Evolutionary conservation across 768 basidiomycete genomes (phyloP).

Genomic region (Collybiopsis luxurians): DNA sequence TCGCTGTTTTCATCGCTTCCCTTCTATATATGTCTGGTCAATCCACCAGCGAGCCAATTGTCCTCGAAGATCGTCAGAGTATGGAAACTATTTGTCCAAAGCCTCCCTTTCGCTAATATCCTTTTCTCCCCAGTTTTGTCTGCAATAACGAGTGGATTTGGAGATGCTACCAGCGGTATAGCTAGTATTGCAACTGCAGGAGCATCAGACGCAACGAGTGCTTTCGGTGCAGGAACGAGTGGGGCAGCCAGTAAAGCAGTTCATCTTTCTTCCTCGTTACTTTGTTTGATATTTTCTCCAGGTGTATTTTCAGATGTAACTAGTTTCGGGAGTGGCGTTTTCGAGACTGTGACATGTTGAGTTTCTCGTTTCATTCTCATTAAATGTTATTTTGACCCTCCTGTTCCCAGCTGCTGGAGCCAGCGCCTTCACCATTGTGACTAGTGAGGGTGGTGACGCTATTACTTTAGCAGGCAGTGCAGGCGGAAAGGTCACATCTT

Average conservation of each 20-base stretch:
- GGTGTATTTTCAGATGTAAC: conserved; percentile 15
- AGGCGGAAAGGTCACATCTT: conserved; percentile 42
- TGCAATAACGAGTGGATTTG: conserved; percentile 10
- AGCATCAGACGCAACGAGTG: conserved; percentile 17
- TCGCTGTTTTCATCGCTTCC: conserved; percentile 33
- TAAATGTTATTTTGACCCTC: background rate
- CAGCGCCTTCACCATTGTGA: conserved; percentile 50
- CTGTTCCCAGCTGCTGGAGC: conserved; percentile 48
- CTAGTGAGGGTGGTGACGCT: conserved; percentile 54
- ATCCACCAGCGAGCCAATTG: conserved; percentile 31
- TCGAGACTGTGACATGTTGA: conserved; percentile 41
- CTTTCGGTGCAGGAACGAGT: conserved; percentile 2
- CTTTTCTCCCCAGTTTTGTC: background rate
- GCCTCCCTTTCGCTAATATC: background rate
- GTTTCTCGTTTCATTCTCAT: too few relatives aligned
- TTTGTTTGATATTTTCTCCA: conserved; percentile 13
- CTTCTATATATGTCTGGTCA: conserved; percentile 23
- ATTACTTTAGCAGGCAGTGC: conserved; percentile 53
- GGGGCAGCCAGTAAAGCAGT: conserved; percentile 4
- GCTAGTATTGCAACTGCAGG: conserved; percentile 13
- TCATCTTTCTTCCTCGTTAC: too few relatives aligned
- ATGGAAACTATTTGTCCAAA: conserved; percentile 14
- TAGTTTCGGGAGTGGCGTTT: conserved; percentile 27
- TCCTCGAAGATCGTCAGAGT: conserved; percentile 44
- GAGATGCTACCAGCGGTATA: conserved; percentile 10